These are phyloP conservation scores for Pseudocercospora pini-densiflorae DNA, from an alignment of 2,329 filamentous ascomycete genomes.

Conservation along the genomic window DNA sequence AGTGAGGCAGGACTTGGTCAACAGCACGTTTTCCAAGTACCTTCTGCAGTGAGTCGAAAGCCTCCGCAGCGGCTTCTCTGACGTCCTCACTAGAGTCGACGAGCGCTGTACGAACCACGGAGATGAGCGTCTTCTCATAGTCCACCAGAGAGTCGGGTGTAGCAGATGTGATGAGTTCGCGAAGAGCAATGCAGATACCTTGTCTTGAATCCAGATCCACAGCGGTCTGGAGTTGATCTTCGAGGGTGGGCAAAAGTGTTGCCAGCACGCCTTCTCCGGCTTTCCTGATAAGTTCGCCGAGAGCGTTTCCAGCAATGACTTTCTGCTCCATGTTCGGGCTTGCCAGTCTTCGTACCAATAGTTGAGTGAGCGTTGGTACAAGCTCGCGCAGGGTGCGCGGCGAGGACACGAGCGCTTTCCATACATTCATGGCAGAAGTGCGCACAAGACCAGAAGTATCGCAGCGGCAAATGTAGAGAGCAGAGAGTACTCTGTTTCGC, in stretches of 20 bases:
- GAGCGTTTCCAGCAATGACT: conserved; percentile 94
- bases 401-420: conserved; percentile 94
- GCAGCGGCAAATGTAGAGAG: conserved; percentile 94
- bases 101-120: conserved; percentile 88
- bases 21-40: conserved; percentile 93
- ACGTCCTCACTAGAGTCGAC: conserved; percentile 90
- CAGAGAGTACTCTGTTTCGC: conserved; percentile 95
- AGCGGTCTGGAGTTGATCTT: conserved; percentile 85
- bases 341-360: conserved; percentile 90
- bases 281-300: conserved; percentile 96
- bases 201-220: conserved; percentile 93
- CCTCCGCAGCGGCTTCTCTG: conserved; percentile 92
- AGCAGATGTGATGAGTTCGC: conserved; percentile 89
- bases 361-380: conserved; percentile 89
- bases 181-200: conserved; percentile 94
- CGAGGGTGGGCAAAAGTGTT: conserved; percentile 85
- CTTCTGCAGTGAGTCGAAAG: conserved; percentile 93
- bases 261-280: conserved; percentile 92
- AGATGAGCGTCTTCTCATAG: conserved; percentile 93
- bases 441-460: conserved; percentile 93
- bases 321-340: conserved; percentile 99
- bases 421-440: conserved; percentile 86
- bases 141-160: conserved; percentile 88
- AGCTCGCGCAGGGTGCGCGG: conserved; percentile 93
- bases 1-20: conserved; percentile 90